phyloP scores from a whole-genome alignment of 2,329 filamentous ascomycete species.

The Ceratocystis destructans region DNA sequence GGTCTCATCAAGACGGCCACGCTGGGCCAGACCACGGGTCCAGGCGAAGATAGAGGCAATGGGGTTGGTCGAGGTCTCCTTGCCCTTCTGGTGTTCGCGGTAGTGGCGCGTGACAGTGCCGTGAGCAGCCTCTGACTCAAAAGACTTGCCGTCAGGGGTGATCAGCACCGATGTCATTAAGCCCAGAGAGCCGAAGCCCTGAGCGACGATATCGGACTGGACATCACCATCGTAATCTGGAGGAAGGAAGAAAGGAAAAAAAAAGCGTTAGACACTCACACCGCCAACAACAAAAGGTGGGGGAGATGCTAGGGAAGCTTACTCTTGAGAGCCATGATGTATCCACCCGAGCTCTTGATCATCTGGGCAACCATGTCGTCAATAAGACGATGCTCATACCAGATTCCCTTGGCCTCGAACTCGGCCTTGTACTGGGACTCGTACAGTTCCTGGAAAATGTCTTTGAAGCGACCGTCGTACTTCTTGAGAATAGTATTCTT shows the following conservation, averaged over 20 bases:
- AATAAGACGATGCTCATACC: constrained; percentile 98
- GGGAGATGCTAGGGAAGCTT: constrained; percentile 28
- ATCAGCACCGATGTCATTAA: constrained; percentile 97
- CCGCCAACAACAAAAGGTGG: neutral
- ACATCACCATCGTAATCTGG: constrained; percentile 97
- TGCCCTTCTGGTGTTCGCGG: constrained; percentile 96
- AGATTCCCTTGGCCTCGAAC: constrained; percentile 85
- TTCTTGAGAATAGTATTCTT: constrained; percentile 99
- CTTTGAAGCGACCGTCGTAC: constrained; percentile 98
- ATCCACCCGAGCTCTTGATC: constrained; percentile 96
- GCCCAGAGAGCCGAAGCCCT: constrained; percentile 94
- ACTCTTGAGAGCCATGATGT: constrained; percentile 98
- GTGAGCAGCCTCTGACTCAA: constrained; percentile 95
- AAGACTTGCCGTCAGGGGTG: constrained; percentile 91
- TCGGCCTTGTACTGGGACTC: constrained; percentile 72
- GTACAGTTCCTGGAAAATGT: constrained; percentile 97
- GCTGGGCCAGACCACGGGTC: constrained; percentile 87
- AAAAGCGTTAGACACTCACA: neutral
- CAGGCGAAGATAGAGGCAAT: constrained; percentile 98
- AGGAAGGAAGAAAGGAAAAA: neutral
- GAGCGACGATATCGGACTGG: constrained; percentile 94
- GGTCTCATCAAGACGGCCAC: constrained; percentile 84
- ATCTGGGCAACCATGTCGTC: constrained; percentile 99
- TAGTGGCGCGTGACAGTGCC: constrained; percentile 97
- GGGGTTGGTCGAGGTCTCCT: constrained; percentile 94